These are phyloP conservation scores for Phoenix dactylifera DNA, from an alignment of 176 grass and related monocot genomes.

Conservation along the genomic window DNA sequence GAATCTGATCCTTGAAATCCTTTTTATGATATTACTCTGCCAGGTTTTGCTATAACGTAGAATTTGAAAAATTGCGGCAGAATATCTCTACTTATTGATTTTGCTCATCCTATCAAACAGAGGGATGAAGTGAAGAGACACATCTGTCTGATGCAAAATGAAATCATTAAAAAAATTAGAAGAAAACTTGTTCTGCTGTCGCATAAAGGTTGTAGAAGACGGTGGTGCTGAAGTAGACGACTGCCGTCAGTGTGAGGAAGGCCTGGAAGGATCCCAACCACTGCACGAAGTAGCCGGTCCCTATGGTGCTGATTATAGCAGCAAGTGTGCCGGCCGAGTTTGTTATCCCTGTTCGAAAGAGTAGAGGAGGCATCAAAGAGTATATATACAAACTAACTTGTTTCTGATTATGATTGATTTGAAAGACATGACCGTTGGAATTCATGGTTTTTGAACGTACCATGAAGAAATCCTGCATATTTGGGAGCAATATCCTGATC, in stretches of 20 bases:
- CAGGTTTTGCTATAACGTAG: too few relatives aligned
- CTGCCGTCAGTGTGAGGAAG: slow-evolving; percentile 84
- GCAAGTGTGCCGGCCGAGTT: slow-evolving; percentile 71
- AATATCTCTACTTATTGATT: too few relatives aligned
- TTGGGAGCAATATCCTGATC: slow-evolving; percentile 85
- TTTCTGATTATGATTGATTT: too few relatives aligned
- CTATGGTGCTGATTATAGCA: slow-evolving; percentile 88
- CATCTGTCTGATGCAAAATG: too few relatives aligned
- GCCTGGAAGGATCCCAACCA: slow-evolving; percentile 95
- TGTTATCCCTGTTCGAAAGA: slow-evolving; percentile 60
- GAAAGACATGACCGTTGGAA: background rate
- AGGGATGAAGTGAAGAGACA: too few relatives aligned
- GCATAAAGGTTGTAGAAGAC: slow-evolving; percentile 73
- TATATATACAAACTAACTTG: too few relatives aligned
- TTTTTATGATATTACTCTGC: too few relatives aligned
- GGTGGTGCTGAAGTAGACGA: slow-evolving; percentile 63
- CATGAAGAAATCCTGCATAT: slow-evolving; percentile 80
- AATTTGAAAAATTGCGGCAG: too few relatives aligned
- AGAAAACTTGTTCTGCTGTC: slow-evolving; percentile 65
- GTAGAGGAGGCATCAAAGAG: background rate
- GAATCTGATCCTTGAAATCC: too few relatives aligned
- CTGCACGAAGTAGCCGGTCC: slow-evolving; percentile 76
- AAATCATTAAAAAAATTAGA: slow-evolving; percentile 25
- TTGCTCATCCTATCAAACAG: too few relatives aligned
- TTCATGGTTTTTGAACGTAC: slow-evolving; percentile 24